A percentile compares a stretch with the other conserved stretches of the same genome.
These are phyloP conservation scores for Phaeosphaeriaceae sp. DNA, from an alignment of 2,329 filamentous ascomycete species.

Conservation along the genomic window DNA sequence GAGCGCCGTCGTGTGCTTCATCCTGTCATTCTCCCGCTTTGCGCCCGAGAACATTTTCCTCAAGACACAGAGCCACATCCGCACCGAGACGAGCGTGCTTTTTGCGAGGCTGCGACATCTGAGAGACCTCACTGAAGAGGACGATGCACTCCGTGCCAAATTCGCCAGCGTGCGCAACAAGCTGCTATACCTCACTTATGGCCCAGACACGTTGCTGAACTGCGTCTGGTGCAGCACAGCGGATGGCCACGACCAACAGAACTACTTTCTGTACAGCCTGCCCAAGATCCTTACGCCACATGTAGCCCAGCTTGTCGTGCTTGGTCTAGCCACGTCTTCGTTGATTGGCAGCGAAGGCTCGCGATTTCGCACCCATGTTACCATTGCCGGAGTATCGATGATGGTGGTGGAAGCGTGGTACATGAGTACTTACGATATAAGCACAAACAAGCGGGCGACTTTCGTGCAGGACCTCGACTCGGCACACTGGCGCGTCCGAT, in stretches of 20 bases:
- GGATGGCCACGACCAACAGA: conserved; percentile 67
- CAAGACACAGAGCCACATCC: conserved; percentile 79
- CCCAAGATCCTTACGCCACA: conserved; percentile 80
- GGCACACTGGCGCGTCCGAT: conserved; percentile 74
- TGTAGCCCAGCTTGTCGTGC: conserved; percentile 74
- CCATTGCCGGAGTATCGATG: conserved; percentile 67
- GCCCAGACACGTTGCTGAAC: conserved; percentile 73
- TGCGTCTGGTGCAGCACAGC: conserved; percentile 80
- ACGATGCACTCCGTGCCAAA: conserved; percentile 71
- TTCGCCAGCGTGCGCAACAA: conserved; percentile 72
- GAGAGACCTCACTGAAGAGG: conserved; percentile 65
- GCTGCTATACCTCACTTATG: conserved; percentile 83
- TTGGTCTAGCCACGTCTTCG: conserved; percentile 78
- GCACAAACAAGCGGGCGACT: conserved; percentile 68
- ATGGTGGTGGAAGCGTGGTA: conserved; percentile 72
- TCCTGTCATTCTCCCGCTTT: conserved; percentile 72
- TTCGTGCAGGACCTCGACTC: conserved; percentile 69
- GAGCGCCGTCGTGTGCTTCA: conserved; percentile 60
- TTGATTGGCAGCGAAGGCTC: conserved; percentile 70
- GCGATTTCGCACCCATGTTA: conserved; percentile 75
- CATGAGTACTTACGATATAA: conserved; percentile 70
- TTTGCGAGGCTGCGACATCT: conserved; percentile 75
- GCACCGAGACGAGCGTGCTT: conserved; percentile 83
- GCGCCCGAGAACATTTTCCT: conserved; percentile 83
- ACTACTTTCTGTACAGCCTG: conserved; percentile 82